Evolutionary conservation across 371 early-diverging fungal species (phyloP).

Genomic region (Apophysomyces trapeziformis): DNA sequence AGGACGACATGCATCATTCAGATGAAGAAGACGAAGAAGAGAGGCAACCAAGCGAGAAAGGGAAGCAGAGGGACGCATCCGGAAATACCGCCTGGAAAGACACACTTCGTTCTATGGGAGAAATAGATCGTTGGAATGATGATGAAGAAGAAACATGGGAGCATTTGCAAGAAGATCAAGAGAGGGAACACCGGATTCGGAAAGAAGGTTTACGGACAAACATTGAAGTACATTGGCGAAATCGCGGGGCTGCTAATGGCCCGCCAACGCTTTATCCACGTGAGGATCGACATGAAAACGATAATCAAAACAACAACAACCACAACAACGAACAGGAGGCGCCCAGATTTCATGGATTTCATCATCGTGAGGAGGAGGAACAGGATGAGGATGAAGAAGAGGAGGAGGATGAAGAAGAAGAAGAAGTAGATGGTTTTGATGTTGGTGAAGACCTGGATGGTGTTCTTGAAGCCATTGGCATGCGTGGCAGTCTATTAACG

Average conservation of each 20-base stretch:
- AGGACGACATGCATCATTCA: neutral
- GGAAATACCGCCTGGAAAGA: too few species aligned
- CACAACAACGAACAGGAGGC: constrained; percentile 21
- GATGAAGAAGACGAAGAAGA: neutral
- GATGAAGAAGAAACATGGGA: neutral
- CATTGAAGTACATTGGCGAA: neutral
- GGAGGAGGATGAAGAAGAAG: constrained; percentile 16
- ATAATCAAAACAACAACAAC: constrained; percentile 32
- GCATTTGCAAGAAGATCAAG: neutral
- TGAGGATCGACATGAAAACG: too few species aligned
- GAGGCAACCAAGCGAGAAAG: too few species aligned
- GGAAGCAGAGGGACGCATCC: too few species aligned
- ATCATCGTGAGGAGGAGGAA: neutral
- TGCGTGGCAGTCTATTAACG: constrained; percentile 78
- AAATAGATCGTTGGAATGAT: too few species aligned
- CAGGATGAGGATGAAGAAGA: constrained; percentile 41
- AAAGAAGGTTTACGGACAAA: neutral
- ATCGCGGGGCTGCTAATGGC: too few species aligned
- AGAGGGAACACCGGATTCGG: neutral
- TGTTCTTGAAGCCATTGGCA: constrained; percentile 83
- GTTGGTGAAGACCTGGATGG: constrained; percentile 73
- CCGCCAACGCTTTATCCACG: too few species aligned
- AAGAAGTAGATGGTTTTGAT: constrained; percentile 22
- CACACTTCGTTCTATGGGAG: too few species aligned
- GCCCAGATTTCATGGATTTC: constrained; percentile 17